These are phyloP conservation scores for Populus euphratica DNA, from an alignment of 345 rosid genomes.

Conservation along the genomic window DNA sequence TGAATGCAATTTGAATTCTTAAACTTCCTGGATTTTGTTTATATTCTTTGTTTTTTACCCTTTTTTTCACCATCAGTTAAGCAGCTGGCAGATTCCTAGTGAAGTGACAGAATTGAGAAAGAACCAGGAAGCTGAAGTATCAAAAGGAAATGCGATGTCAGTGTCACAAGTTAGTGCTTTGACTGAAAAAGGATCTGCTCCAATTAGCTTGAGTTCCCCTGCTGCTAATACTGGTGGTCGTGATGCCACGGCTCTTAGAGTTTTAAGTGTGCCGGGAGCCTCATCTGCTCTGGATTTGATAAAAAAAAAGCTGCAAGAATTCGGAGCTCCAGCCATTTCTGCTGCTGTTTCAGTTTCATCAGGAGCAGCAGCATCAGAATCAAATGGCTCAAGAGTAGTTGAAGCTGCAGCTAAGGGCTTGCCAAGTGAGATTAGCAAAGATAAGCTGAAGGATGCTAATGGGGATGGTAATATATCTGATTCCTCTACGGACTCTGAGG, in stretches of 20 bases:
- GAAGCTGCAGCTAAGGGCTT: slow-evolving; percentile 55
- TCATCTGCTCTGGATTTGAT: slow-evolving; percentile 87
- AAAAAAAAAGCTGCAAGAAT: slow-evolving; percentile 87
- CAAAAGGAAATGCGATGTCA: slow-evolving; percentile 42
- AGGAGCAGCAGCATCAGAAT: slow-evolving; percentile 48
- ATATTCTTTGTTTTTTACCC: neutral
- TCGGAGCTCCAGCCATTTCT: slow-evolving; percentile 61
- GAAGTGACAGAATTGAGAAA: slow-evolving; percentile 75
- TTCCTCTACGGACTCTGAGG: slow-evolving; percentile 92
- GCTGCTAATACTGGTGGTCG: slow-evolving; percentile 81
- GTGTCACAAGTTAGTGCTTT: slow-evolving; percentile 35
- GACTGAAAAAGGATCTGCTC: slow-evolving; percentile 54
- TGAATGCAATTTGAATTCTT: neutral
- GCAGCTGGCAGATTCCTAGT: slow-evolving; percentile 92
- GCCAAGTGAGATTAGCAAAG: slow-evolving; percentile 59
- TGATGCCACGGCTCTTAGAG: slow-evolving; percentile 62
- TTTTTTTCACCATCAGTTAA: slow-evolving; percentile 47
- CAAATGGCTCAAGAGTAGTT: slow-evolving; percentile 58
- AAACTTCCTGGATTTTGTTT: neutral
- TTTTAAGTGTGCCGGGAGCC: slow-evolving; percentile 48
- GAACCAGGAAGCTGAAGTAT: slow-evolving; percentile 49
- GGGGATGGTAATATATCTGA: slow-evolving; percentile 71
- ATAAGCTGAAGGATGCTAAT: slow-evolving; percentile 61
- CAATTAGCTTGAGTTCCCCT: slow-evolving; percentile 66
- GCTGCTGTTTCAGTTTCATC: slow-evolving; percentile 34